These are phyloP conservation scores for Hanseniaspora hatyaiensis DNA, from an alignment of 805 yeast species.

Conservation along the genomic window DNA sequence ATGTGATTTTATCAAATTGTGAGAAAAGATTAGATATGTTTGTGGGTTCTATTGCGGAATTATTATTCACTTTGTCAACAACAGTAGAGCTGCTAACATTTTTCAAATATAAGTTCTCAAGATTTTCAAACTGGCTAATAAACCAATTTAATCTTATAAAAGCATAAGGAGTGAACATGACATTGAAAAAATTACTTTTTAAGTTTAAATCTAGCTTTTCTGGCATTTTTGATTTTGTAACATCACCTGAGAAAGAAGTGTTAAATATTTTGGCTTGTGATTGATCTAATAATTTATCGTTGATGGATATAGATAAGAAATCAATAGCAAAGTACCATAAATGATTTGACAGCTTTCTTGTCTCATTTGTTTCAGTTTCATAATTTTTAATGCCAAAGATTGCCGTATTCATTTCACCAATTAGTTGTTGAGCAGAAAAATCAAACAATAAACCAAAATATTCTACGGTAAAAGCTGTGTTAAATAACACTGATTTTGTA, in stretches of 20 bases:
- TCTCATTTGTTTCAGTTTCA: not conserved
- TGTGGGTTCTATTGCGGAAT: too few species aligned
- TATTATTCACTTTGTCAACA: too few species aligned
- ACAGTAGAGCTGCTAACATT: too few species aligned
- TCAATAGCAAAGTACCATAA: constrained; percentile 25
- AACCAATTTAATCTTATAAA: constrained; percentile 34
- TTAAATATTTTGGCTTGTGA: constrained; percentile 36
- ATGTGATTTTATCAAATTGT: constrained; percentile 36
- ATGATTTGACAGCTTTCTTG: not conserved
- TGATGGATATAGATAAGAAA: constrained; percentile 26
- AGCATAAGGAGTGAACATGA: constrained; percentile 45
- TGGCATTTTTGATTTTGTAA: constrained; percentile 27
- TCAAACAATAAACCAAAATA: constrained; percentile 14
- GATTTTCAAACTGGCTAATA: constrained; percentile 23
- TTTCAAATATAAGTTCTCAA: not conserved
- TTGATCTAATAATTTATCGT: constrained; percentile 28
- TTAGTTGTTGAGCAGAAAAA: constrained; percentile 14
- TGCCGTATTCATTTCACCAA: not conserved
- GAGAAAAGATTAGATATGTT: not conserved
- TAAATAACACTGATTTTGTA: not conserved
- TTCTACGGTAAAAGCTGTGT: constrained; percentile 1
- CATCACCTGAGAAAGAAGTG: constrained; percentile 36
- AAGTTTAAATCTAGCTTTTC: constrained; percentile 40
- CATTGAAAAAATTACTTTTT: constrained; percentile 46
- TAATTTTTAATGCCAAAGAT: constrained; percentile 12